These are phyloP conservation scores for Penicillium herquei DNA, from an alignment of 495 filamentous ascomycete genomes.

Conservation along the genomic window DNA sequence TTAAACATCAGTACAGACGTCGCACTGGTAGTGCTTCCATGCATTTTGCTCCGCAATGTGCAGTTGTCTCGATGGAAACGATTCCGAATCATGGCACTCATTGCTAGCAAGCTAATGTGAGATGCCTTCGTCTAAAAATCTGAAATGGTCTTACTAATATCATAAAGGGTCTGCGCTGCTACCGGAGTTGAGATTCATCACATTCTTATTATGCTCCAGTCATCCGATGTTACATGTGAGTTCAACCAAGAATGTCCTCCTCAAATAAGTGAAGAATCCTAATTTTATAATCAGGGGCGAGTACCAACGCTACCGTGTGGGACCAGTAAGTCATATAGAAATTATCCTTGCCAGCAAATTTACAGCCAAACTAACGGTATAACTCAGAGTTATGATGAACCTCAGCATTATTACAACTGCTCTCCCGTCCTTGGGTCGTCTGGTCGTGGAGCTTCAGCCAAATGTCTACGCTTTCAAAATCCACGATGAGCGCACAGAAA, in stretches of 20 bases:
- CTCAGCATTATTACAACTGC: conserved; percentile 28
- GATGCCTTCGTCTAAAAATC: neutral
- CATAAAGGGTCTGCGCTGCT: conserved; percentile 16
- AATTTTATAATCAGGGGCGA: conserved; percentile 13
- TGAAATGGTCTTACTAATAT: too few species aligned
- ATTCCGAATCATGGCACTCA: conserved; percentile 21
- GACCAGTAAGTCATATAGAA: conserved; percentile 20
- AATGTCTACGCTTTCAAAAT: conserved; percentile 24
- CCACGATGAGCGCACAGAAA: conserved; percentile 18
- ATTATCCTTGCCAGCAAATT: neutral
- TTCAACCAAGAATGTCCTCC: neutral
- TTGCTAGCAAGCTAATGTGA: conserved; percentile 25
- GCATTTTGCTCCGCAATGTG: conserved; percentile 21
- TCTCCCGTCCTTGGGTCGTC: conserved; percentile 29
- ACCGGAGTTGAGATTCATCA: conserved; percentile 21
- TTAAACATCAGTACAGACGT: conserved; percentile 28
- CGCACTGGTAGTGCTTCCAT: conserved; percentile 21
- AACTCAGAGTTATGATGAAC: conserved; percentile 23
- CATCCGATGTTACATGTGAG: conserved; percentile 20
- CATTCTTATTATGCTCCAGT: conserved; percentile 6
- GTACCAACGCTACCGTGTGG: conserved; percentile 23
- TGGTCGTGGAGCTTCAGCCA: conserved; percentile 31
- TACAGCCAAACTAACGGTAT: neutral
- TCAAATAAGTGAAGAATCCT: neutral
- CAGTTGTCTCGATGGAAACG: conserved; percentile 17